phyloP scores from a whole-genome alignment of 2,329 filamentous ascomycete species.

The Capronia coronata region DNA sequence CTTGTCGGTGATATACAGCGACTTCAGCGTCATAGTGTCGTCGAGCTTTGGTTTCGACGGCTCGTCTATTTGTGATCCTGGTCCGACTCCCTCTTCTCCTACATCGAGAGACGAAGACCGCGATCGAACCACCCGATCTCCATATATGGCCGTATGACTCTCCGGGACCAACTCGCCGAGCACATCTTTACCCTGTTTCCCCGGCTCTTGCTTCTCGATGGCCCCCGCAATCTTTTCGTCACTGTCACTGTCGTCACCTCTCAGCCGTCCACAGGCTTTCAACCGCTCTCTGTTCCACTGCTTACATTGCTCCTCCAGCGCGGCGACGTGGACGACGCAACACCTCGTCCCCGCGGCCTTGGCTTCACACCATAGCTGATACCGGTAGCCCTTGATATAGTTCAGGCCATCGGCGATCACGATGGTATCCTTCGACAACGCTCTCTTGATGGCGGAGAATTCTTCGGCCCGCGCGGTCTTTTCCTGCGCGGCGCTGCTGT shows the following conservation, averaged over 20 bases:
- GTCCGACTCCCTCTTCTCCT: not conserved
- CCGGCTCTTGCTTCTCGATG: not conserved
- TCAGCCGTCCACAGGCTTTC: conserved; percentile 15
- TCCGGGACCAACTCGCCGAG: conserved; percentile 26
- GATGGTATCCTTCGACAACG: conserved; percentile 51
- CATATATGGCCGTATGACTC: conserved; percentile 29
- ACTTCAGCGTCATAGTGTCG: conserved; percentile 27
- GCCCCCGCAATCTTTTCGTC: not conserved
- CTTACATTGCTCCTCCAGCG: conserved; percentile 27
- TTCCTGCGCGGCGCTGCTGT: conserved; percentile 36
- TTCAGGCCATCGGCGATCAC: conserved; percentile 60
- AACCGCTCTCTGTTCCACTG: conserved; percentile 26
- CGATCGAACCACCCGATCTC: conserved; percentile 22
- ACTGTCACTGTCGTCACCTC: not conserved
- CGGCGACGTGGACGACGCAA: conserved; percentile 48
- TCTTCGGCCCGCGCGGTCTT: conserved; percentile 59
- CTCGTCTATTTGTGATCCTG: not conserved
- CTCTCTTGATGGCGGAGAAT: conserved; percentile 56
- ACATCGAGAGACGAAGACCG: not conserved
- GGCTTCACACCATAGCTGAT: conserved; percentile 62
- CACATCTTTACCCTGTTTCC: conserved; percentile 19
- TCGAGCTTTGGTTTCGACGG: not conserved
- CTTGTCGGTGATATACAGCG: conserved; percentile 24
- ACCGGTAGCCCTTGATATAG: conserved; percentile 63
- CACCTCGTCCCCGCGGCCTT: conserved; percentile 57